Conservation (phyloP, 108 stramenopile species). For the Nitzschia sp. region DNA sequence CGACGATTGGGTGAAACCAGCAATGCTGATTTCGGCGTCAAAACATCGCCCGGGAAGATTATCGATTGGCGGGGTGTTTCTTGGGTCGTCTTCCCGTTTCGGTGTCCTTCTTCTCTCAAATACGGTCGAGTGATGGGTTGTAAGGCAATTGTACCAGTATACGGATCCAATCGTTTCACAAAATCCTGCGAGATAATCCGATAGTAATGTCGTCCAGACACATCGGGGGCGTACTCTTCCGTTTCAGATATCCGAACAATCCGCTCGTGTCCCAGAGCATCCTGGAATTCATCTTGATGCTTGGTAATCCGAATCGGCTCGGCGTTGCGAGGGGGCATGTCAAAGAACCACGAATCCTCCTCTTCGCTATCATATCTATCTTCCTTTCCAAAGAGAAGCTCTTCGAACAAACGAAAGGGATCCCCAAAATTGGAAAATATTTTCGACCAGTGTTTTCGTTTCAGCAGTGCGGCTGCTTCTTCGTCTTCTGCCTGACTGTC, state of each 20-base stretch:
- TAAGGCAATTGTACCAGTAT: conserved; percentile 35
- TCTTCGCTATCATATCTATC: conserved; percentile 13
- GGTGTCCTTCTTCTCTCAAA: conserved; percentile 64
- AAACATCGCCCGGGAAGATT: conserved; percentile 30
- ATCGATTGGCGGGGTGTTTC: conserved; percentile 15
- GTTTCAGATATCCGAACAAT: conserved; percentile 40
- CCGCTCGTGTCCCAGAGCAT: conserved; percentile 23
- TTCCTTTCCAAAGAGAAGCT: conserved; percentile 65
- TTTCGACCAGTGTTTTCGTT: conserved; percentile 8
- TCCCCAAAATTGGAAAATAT: conserved; percentile 29
- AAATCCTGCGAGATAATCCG: conserved; percentile 58
- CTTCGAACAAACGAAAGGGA: conserved; percentile 67
- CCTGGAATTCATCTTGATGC: conserved; percentile 25
- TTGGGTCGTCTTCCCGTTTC: conserved; percentile 1
- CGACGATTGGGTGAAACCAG: conserved; percentile 60
- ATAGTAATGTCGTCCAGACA: conserved; percentile 13
- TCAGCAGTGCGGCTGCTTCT: conserved; percentile 39
- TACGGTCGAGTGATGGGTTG: conserved; percentile 63
- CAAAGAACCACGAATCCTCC: conserved; percentile 15
- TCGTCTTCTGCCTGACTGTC: conserved; percentile 32
- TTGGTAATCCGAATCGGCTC: conserved; percentile 9
- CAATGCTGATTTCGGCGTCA: conserved; percentile 35
- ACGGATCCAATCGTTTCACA: conserved; percentile 51
- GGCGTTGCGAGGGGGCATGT: background rate
- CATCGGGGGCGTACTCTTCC: conserved; percentile 39